A percentile compares a stretch with the other conserved stretches of the same genome.
phyloP scores from a whole-genome alignment of 441 rosid species.

The Croton setiger region DNA sequence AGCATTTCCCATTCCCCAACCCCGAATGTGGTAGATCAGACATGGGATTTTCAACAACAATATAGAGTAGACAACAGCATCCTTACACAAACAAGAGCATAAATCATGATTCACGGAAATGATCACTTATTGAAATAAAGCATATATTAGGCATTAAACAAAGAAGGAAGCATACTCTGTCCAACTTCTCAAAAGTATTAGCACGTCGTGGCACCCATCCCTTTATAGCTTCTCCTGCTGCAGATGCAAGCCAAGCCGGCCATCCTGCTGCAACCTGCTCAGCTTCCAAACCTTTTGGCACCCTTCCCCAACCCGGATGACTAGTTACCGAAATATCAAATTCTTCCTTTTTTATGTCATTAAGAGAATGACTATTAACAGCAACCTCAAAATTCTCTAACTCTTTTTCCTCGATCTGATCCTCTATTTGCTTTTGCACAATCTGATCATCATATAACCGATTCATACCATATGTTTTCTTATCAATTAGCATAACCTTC shows the following conservation, averaged over 20 bases:
- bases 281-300: conserved; percentile 39
- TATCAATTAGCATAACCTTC: conserved; percentile 51
- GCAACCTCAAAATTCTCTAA: conserved; percentile 34
- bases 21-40: too few species aligned
- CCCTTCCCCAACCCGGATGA: conserved; percentile 37
- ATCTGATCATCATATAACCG: conserved; percentile 40
- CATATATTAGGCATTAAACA: conserved; percentile 1
- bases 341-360: conserved; percentile 32
- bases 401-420: conserved; percentile 26
- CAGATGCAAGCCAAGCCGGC: conserved; percentile 86
- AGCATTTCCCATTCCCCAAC: too few species aligned
- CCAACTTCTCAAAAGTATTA: conserved; percentile 73
- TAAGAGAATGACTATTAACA: conserved; percentile 14
- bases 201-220: conserved; percentile 90
- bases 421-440: conserved; percentile 17
- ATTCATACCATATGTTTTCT: conserved; percentile 44
- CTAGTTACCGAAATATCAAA: conserved; percentile 27
- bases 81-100: background rate
- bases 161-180: conserved; percentile 52
- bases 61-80: background rate
- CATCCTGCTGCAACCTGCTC: conserved; percentile 84
- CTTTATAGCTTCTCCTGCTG: conserved; percentile 72
- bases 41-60: background rate
- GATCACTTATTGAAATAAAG: conserved; percentile 11
- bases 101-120: background rate